Evolutionary conservation across 2,329 filamentous ascomycete genomes (phyloP), one percentile per base, ranked within the genome.

Genomic region (Arthrobotrys conoides): DNA sequence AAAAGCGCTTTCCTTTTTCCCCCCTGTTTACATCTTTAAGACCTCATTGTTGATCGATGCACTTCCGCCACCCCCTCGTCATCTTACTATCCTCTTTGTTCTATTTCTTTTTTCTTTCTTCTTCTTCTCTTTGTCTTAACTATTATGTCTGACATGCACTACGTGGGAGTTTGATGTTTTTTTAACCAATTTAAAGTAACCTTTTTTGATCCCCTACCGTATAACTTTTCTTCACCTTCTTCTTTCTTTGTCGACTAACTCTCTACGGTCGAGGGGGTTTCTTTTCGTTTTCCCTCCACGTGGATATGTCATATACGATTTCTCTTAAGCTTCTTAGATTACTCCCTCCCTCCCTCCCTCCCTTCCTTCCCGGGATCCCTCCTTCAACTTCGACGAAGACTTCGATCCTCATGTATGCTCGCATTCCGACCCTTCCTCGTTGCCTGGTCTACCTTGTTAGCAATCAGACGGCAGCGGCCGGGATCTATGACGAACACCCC

Each of bases 31-130:
- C n/a, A 20, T 38, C 18, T 59, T 38, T 38, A 61, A 77, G 51
- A 67, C 49, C 38, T 65, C 71, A 65, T 76, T 76, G 71, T 76
- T 69, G 57, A 63, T 59, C 57, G 65, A 76, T 75, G 63, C 64
- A 27, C 57, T n/a, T n/a, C n/a, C n/a, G n/a, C n/a, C n/a, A n/a
- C 16, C n/a, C 44, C 3, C 33, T 8, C 10, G 36, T 64, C 55
- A 46, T 63, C 24, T 33, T 20, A 30, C 27, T 30, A 30, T 30
- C 27, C 27, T 30, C 27, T 30, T 30, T 30, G 27, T 30, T 30
- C 3, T 30, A 36, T 59, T 55, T n/a, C 46, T 12, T 41, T 12
- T 41, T 10, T 5, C 38, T 38, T 36, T 44, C 16, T 65, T 5
- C 18, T 14, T 49, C 24, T 22, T 49, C 14, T 49, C n/a, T n/a